phyloP scores from a whole-genome alignment of 2,329 filamentous ascomycete genomes.

The Orbilia ellipsospora region DNA sequence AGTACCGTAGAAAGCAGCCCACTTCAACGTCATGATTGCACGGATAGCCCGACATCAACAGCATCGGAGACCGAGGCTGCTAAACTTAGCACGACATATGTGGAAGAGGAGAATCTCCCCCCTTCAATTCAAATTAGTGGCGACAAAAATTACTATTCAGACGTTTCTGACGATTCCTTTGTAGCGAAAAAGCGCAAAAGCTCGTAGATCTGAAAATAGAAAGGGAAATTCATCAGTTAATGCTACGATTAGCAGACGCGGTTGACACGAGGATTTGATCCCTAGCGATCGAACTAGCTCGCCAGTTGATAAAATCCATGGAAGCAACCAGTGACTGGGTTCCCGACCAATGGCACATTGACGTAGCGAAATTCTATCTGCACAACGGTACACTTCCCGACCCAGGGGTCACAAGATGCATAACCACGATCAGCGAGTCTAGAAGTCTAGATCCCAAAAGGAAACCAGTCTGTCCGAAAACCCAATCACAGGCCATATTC shows the following conservation, averaged over 20 bases:
- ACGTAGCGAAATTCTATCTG: slow-evolving; percentile 1
- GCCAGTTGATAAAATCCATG: not conserved
- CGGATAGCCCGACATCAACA: too few species aligned
- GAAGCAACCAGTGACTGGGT: not conserved
- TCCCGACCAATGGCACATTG: slow-evolving; percentile 18
- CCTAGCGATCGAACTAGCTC: not conserved
- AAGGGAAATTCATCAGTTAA: not conserved
- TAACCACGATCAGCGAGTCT: not conserved
- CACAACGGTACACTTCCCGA: not conserved
- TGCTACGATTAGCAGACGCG: not conserved
- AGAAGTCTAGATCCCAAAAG: not conserved
- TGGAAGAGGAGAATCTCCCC: too few species aligned
- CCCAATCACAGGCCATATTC: not conserved
- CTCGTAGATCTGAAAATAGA: not conserved
- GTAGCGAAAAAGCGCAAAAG: not conserved
- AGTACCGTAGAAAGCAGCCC: too few species aligned
- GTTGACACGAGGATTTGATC: not conserved
- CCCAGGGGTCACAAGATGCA: not conserved
- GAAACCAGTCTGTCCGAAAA: not conserved
- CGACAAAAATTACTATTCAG: not conserved
- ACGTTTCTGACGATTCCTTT: slow-evolving; percentile 23
- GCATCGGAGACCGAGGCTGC: too few species aligned
- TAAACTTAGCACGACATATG: too few species aligned
- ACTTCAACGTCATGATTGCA: too few species aligned
- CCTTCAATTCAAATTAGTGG: too few species aligned